Conservation (phyloP, 208 protist species). For the Acanthamoeba castellanii region DNA sequence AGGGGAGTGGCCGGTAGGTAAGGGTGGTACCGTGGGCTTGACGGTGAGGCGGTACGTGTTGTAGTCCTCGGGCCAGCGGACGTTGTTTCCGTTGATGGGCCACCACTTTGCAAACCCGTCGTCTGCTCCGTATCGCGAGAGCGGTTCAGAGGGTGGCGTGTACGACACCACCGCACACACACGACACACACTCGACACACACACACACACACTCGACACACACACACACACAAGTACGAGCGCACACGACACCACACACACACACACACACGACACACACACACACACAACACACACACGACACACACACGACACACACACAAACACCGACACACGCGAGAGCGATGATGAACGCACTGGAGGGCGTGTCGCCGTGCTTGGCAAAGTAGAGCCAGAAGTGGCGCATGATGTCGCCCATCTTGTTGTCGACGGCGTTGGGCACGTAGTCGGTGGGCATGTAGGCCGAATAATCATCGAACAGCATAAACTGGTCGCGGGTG, state of each 20-base stretch:
- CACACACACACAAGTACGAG: no score
- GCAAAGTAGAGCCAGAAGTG: constrained; percentile 31
- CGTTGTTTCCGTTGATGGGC: constrained; percentile 26
- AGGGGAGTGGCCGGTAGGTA: not conserved
- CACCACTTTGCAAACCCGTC: not conserved
- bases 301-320: no score
- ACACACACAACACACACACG: no score
- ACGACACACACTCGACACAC: no score
- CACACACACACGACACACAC: not conserved
- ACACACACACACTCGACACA: no score
- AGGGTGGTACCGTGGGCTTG: not conserved
- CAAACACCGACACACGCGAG: no score
- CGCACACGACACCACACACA: no score
- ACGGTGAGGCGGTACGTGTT: constrained; percentile 15
- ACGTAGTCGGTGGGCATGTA: not conserved
- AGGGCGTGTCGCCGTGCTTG: not conserved
- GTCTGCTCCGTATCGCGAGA: not conserved
- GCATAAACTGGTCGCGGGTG: not conserved
- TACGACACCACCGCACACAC: not conserved
- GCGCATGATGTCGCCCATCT: constrained; percentile 13
- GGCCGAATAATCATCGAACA: not conserved
- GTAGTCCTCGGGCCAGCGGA: not conserved
- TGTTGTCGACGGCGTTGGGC: not conserved
- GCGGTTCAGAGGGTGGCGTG: not conserved
- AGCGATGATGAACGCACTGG: not conserved